Conservation (phyloP, 345 rosid genomes). For the Brassica nigra region DNA sequence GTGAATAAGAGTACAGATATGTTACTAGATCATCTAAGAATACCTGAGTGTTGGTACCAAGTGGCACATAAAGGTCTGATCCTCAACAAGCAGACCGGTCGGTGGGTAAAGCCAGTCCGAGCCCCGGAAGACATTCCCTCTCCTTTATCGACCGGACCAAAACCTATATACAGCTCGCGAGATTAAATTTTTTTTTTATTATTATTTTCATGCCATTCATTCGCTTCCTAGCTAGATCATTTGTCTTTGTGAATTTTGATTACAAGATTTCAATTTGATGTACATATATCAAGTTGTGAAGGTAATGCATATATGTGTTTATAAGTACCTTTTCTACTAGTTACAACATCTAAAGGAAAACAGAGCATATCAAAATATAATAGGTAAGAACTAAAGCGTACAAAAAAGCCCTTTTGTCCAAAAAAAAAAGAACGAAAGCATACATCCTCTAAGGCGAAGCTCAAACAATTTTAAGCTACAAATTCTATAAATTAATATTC, state of each 20-base stretch:
- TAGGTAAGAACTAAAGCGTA: too few species aligned
- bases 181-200: too few species aligned
- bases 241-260: background rate
- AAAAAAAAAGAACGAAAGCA: too few species aligned
- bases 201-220: background rate
- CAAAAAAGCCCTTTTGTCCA: too few species aligned
- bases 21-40: constrained; percentile 54
- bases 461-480: too few species aligned
- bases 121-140: constrained; percentile 72
- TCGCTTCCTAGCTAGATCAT: background rate
- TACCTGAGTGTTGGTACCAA: constrained; percentile 64
- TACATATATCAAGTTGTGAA: background rate
- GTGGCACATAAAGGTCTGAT: constrained; percentile 63
- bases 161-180: constrained; percentile 13
- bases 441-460: too few species aligned
- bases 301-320: background rate
- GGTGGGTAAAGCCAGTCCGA: constrained; percentile 77
- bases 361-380: too few species aligned
- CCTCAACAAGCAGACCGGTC: constrained; percentile 52
- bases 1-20: constrained; percentile 62
- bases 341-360: too few species aligned
- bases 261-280: background rate
- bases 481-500: too few species aligned
- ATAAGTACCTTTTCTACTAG: too few species aligned
- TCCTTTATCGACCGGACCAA: constrained; percentile 45